Conservation (phyloP, 2,329 filamentous ascomycete species). For the Penicillium sp. region DNA sequence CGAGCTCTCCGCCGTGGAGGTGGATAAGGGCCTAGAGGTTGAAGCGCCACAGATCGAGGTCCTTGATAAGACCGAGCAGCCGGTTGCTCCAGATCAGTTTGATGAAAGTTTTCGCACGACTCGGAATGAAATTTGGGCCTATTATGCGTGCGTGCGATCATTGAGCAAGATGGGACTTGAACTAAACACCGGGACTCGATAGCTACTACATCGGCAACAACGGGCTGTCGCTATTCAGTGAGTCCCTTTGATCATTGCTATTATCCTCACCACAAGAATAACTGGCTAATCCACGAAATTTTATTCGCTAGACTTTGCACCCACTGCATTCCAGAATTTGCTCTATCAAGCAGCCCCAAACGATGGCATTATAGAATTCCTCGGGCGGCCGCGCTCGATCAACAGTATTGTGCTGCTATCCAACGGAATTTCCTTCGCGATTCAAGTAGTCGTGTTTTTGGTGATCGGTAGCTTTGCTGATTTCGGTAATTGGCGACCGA, state of each 20-base stretch:
- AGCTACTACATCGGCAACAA: constrained; percentile 70
- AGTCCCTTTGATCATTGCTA: constrained; percentile 12
- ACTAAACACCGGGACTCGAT: constrained; percentile 33
- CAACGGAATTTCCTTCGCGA: constrained; percentile 70
- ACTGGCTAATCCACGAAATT: background rate
- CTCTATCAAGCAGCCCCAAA: constrained; percentile 63
- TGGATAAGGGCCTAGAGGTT: constrained; percentile 13
- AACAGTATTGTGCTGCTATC: constrained; percentile 67
- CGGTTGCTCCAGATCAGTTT: constrained; percentile 59
- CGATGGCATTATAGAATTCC: constrained; percentile 57
- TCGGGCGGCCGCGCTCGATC: constrained; percentile 61
- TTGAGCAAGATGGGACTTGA: constrained; percentile 21
- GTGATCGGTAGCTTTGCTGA: constrained; percentile 57
- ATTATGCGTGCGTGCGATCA: constrained; percentile 51
- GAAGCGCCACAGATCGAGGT: constrained; percentile 5
- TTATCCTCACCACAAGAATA: background rate
- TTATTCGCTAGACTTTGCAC: constrained; percentile 55
- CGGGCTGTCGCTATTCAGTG: constrained; percentile 62
- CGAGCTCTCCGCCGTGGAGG: constrained; percentile 19
- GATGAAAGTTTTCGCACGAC: constrained; percentile 58
- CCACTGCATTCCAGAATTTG: constrained; percentile 67
- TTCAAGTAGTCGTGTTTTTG: constrained; percentile 61
- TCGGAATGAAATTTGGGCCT: constrained; percentile 60
- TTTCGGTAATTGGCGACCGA: constrained; percentile 67
- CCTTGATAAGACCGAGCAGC: constrained; percentile 37